These are phyloP conservation scores for Tillandsia fasciculata DNA, from an alignment of 176 grass and related monocot genomes.

Conservation along the genomic window DNA sequence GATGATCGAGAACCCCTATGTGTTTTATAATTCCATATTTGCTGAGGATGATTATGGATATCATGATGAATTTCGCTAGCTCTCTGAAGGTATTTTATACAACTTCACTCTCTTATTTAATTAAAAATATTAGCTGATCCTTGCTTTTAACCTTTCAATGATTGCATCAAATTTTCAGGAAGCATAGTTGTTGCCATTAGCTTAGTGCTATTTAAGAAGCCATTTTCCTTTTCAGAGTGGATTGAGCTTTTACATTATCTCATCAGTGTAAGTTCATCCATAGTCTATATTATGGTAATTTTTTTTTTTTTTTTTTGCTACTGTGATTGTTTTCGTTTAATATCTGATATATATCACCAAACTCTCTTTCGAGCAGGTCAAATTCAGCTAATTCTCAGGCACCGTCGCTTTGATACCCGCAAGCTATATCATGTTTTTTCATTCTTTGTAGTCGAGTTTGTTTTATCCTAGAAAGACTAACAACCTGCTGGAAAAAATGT, in stretches of 20 bases:
- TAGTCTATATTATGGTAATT: background rate
- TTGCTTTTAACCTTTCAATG: conserved; percentile 1
- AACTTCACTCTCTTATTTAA: conserved; percentile 10
- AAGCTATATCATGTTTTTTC: no score
- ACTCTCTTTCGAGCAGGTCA: no score
- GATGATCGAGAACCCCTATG: conserved; percentile 89
- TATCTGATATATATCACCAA: background rate
- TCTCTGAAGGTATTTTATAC: conserved; percentile 18
- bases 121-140: conserved; percentile 4
- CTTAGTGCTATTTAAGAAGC: background rate
- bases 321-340: background rate
- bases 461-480: no score
- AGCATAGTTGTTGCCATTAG: conserved; percentile 5
- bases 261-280: background rate
- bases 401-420: no score
- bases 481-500: no score
- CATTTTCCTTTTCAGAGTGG: background rate
- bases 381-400: no score
- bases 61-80: conserved; percentile 89
- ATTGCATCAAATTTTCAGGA: conserved; percentile 8
- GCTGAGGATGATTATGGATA: conserved; percentile 64
- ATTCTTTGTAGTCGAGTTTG: no score
- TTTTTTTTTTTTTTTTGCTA: background rate
- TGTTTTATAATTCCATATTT: conserved; percentile 85
- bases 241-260: conserved; percentile 1